phyloP scores from a whole-genome alignment of 768 basidiomycete species.

The Mycena epipterygia region DNA sequence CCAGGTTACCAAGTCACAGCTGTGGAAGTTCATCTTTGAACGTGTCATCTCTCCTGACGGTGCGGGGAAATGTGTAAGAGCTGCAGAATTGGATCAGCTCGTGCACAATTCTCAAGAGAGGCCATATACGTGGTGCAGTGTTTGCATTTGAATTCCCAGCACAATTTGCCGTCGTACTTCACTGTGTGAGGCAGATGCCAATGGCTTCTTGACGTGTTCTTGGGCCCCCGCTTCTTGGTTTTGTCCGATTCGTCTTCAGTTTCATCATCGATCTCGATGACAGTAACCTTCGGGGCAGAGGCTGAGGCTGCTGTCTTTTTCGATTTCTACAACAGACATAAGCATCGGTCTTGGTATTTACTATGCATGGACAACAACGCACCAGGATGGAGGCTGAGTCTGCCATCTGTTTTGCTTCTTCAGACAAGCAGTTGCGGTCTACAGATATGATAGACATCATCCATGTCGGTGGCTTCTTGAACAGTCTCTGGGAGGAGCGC shows the following conservation, averaged over 20 bases:
- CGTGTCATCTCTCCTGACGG: neutral
- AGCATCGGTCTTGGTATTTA: neutral
- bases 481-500: neutral
- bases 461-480: neutral
- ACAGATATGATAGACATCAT: neutral
- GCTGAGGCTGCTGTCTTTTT: neutral
- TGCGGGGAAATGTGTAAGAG: constrained; percentile 1
- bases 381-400: too few relatives aligned
- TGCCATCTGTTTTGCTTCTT: too few relatives aligned
- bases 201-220: neutral
- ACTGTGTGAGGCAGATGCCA: neutral
- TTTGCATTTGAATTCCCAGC: constrained; percentile 5
- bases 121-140: constrained; percentile 1
- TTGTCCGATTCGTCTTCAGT: neutral
- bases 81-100: neutral
- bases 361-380: too few relatives aligned
- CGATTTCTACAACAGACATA: too few relatives aligned
- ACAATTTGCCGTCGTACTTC: neutral
- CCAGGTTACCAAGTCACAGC: constrained; percentile 45
- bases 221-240: neutral
- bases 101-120: neutral
- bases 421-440: neutral
- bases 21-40: constrained; percentile 39
- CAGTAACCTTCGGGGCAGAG: neutral
- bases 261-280: constrained; percentile 15